Evolutionary conservation across 129 eudicot species (phyloP).

Genomic region (Chrysanthemum lavandulifolium): DNA sequence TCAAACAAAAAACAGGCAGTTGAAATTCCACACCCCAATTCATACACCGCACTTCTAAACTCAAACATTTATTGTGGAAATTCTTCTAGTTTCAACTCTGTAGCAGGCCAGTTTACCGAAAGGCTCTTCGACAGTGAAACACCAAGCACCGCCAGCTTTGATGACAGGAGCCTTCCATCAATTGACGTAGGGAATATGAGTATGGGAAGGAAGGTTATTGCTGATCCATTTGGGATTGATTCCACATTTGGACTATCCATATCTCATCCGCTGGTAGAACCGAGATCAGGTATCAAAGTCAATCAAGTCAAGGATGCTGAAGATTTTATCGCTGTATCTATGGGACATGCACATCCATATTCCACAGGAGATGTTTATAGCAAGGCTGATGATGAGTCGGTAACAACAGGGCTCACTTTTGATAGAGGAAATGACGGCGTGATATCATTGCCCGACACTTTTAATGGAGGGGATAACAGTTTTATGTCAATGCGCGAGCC

Average conservation of each 20-base stretch:
- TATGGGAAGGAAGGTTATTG: slow-evolving; percentile 32
- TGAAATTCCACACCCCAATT: slow-evolving; percentile 41
- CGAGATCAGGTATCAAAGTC: slow-evolving; percentile 44
- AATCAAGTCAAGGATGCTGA: slow-evolving; percentile 52
- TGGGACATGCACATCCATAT: slow-evolving; percentile 28
- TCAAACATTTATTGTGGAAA: slow-evolving; percentile 47
- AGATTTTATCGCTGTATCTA: slow-evolving; percentile 32
- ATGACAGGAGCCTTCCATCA: slow-evolving; percentile 16
- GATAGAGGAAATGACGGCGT: slow-evolving; percentile 31
- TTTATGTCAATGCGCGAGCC: slow-evolving; percentile 37
- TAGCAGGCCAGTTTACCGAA: slow-evolving; percentile 42
- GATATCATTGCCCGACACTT: slow-evolving; percentile 34
- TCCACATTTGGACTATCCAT: slow-evolving; percentile 46
- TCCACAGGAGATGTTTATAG: slow-evolving; percentile 29
- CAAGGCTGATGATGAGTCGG: slow-evolving; percentile 36
- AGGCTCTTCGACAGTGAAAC: slow-evolving; percentile 45
- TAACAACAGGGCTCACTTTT: slow-evolving; percentile 38
- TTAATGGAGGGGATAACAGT: slow-evolving; percentile 33
- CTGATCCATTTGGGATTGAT: slow-evolving; percentile 35
- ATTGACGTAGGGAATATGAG: slow-evolving; percentile 1
- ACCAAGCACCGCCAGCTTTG: slow-evolving; percentile 33
- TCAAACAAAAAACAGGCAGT: slow-evolving; percentile 56
- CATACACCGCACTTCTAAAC: slow-evolving; percentile 47
- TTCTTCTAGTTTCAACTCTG: slow-evolving; percentile 42
- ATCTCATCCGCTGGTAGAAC: slow-evolving; percentile 39